Conservation (phyloP, 2,329 filamentous ascomycete genomes). For the Hymenoscyphus albidus region DNA sequence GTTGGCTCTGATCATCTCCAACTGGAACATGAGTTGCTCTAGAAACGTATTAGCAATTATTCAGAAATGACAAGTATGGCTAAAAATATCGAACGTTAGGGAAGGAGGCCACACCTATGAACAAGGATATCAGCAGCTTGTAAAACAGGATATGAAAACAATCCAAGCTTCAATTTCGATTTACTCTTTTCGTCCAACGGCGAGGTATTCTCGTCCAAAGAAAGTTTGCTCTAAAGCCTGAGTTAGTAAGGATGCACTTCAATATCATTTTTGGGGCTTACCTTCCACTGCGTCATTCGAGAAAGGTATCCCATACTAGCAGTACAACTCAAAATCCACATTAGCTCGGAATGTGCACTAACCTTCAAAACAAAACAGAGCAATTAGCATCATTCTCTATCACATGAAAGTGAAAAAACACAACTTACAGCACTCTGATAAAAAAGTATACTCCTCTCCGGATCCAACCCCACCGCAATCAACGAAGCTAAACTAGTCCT, state of each 20-base stretch:
- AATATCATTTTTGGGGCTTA: conserved; percentile 35
- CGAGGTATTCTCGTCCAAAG: conserved; percentile 55
- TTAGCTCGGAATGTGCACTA: conserved; percentile 78
- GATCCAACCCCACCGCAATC: conserved; percentile 79
- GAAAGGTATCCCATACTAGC: conserved; percentile 91
- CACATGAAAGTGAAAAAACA: neutral
- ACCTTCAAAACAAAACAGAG: conserved; percentile 48
- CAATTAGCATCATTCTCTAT: neutral
- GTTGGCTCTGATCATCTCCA: conserved; percentile 91
- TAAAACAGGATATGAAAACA: conserved; percentile 94
- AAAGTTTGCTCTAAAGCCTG: conserved; percentile 63
- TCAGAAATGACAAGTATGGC: neutral
- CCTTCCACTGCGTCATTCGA: conserved; percentile 99
- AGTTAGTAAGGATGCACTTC: neutral
- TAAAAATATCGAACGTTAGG: too few relatives aligned
- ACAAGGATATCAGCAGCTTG: conserved; percentile 93
- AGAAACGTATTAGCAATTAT: conserved; percentile 14
- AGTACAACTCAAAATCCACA: conserved; percentile 94
- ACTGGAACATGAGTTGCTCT: conserved; percentile 93
- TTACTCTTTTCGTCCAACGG: conserved; percentile 57
- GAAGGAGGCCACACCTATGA: conserved; percentile 54
- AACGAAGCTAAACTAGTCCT: conserved; percentile 75
- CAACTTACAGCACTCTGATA: conserved; percentile 68
- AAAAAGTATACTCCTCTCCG: conserved; percentile 73
- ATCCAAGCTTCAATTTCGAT: conserved; percentile 71